These are phyloP conservation scores for Diddensiella caesifluorescens DNA, from an alignment of 805 yeast genomes.

Conservation along the genomic window DNA sequence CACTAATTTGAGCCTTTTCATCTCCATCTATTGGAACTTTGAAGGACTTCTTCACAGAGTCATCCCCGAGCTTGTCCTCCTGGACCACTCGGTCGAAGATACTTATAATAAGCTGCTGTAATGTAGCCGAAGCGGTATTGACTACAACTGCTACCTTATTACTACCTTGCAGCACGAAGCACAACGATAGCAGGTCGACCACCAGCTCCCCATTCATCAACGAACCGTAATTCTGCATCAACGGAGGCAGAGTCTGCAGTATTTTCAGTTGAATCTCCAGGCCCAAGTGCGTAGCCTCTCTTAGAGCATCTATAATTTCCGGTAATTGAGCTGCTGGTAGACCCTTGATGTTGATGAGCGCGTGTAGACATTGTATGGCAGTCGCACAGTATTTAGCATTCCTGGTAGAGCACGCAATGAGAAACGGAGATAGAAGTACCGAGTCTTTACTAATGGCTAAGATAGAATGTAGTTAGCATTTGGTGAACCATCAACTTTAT, in stretches of 20 bases:
- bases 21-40: slow-evolving; percentile 44
- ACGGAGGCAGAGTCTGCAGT: slow-evolving; percentile 72
- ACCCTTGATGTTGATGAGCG: slow-evolving; percentile 48
- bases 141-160: slow-evolving; percentile 71
- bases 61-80: slow-evolving; percentile 34
- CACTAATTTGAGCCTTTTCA: slow-evolving; percentile 41
- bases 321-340: slow-evolving; percentile 48
- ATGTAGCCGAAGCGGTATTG: slow-evolving; percentile 89
- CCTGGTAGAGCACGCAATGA: slow-evolving; percentile 65
- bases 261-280: slow-evolving; percentile 82
- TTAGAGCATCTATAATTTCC: slow-evolving; percentile 58
- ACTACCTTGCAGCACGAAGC: slow-evolving; percentile 64
- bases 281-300: slow-evolving; percentile 69
- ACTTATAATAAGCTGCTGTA: slow-evolving; percentile 75
- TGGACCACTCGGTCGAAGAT: slow-evolving; percentile 62
- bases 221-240: slow-evolving; percentile 58
- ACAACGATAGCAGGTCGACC: slow-evolving; percentile 56
- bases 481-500: neutral
- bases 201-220: slow-evolving; percentile 52
- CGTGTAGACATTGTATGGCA: slow-evolving; percentile 67
- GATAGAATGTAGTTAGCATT: neutral
- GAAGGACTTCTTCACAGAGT: slow-evolving; percentile 10
- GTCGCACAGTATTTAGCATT: slow-evolving; percentile 68
- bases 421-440: slow-evolving; percentile 61
- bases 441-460: slow-evolving; percentile 35